Evolutionary conservation across 345 rosid species (phyloP).

Genomic region (Gossypium bickii): DNA sequence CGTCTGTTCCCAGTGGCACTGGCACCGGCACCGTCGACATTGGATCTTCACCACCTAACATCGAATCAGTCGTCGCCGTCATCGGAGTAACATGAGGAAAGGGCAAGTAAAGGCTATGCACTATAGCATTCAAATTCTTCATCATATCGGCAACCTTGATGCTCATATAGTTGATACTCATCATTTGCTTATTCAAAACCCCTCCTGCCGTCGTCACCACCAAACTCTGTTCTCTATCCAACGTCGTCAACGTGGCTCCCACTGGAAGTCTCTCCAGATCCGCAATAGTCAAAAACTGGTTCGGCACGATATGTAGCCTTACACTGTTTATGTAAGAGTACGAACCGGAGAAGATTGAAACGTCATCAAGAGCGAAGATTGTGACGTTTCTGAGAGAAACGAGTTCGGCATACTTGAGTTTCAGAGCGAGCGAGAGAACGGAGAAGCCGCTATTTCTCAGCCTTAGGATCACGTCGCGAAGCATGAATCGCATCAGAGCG

Average conservation of each 20-base stretch:
- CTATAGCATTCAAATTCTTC: conserved; percentile 44
- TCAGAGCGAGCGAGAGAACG: conserved; percentile 51
- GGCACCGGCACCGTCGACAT: not conserved
- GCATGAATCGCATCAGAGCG: conserved; percentile 51
- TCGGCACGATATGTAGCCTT: conserved; percentile 58
- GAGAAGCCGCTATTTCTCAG: conserved; percentile 59
- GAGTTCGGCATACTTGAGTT: conserved; percentile 50
- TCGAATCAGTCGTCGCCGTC: conserved; percentile 16
- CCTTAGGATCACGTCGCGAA: conserved; percentile 49
- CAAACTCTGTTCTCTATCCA: conserved; percentile 35
- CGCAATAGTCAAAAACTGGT: conserved; percentile 28
- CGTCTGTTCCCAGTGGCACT: conserved; percentile 1
- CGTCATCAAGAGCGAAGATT: conserved; percentile 51
- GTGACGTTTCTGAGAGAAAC: conserved; percentile 43
- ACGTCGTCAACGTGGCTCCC: conserved; percentile 33
- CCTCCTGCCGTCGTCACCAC: conserved; percentile 33
- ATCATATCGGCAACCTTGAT: conserved; percentile 49
- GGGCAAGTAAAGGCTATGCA: conserved; percentile 49
- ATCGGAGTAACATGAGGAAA: conserved; percentile 41
- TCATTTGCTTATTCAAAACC: conserved; percentile 12
- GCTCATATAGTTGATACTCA: conserved; percentile 55
- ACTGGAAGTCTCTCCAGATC: conserved; percentile 44
- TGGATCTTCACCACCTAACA: conserved; percentile 10
- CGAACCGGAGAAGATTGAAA: conserved; percentile 54
- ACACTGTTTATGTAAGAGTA: conserved; percentile 38